Evolutionary conservation across 306 rosid genomes (phyloP).

Genomic region (Cucurbita maxima): DNA sequence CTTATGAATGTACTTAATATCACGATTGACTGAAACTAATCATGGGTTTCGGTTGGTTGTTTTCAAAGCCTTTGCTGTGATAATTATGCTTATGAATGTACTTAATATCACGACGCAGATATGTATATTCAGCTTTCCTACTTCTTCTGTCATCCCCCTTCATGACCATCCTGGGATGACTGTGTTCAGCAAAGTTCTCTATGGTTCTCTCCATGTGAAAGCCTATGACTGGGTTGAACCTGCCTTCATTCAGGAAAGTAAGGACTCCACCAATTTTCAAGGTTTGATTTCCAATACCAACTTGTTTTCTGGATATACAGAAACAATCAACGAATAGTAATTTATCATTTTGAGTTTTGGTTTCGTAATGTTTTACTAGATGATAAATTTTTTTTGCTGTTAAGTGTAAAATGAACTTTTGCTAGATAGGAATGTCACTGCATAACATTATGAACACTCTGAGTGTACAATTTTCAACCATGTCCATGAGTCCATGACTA

Average conservation of each 20-base stretch:
- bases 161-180: constrained; percentile 99
- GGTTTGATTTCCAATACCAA: constrained; percentile 22
- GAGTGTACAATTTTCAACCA: not conserved
- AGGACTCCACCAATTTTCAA: constrained; percentile 34
- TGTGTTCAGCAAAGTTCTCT: constrained; percentile 84
- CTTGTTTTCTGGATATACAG: constrained; percentile 9
- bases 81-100: not conserved
- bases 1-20: not conserved
- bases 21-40: not conserved
- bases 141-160: constrained; percentile 79
- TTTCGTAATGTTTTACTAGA: not conserved
- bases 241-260: constrained; percentile 42
- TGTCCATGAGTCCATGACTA: not conserved
- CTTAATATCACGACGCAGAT: constrained; percentile 35
- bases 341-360: not conserved
- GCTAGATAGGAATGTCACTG: not conserved
- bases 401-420: not conserved
- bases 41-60: not conserved
- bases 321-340: not conserved
- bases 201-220: constrained; percentile 90
- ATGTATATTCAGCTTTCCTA: constrained; percentile 82
- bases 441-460: not conserved
- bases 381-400: not conserved
- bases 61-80: not conserved
- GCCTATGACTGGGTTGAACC: constrained; percentile 97